These are phyloP conservation scores for Alternaria viburni DNA, from an alignment of 2,329 filamentous ascomycete species.

Conservation along the genomic window DNA sequence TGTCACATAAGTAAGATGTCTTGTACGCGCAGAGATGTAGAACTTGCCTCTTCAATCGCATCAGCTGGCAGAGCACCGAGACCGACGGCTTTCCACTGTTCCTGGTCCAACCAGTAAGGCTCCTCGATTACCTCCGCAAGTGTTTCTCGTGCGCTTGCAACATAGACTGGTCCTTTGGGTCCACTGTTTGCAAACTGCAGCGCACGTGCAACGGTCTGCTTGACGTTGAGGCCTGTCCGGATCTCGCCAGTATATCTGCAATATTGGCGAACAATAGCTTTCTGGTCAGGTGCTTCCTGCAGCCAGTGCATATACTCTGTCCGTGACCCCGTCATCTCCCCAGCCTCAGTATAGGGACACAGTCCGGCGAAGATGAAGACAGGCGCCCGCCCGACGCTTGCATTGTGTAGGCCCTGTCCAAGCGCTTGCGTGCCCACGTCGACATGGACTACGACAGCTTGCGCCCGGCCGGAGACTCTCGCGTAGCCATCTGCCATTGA, in stretches of 20 bases:
- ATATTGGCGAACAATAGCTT: conserved; percentile 43
- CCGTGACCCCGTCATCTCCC: conserved; percentile 49
- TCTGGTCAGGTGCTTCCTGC: conserved; percentile 39
- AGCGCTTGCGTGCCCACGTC: not conserved
- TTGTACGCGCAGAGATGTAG: not conserved
- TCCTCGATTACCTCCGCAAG: not conserved
- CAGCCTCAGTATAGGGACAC: conserved; percentile 53
- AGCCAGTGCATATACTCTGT: not conserved
- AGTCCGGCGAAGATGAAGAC: conserved; percentile 55
- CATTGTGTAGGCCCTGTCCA: not conserved
- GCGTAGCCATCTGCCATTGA: not conserved
- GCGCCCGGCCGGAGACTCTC: not conserved
- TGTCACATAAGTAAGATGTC: not conserved
- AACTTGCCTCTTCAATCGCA: not conserved
- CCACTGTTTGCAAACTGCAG: conserved; percentile 35
- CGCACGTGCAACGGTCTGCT: conserved; percentile 32
- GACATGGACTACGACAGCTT: not conserved
- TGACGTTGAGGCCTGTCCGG: conserved; percentile 33
- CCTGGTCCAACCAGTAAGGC: not conserved
- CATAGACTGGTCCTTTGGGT: conserved; percentile 30
- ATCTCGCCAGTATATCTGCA: conserved; percentile 36
- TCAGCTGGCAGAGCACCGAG: not conserved
- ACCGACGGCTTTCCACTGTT: not conserved
- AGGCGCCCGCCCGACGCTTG: conserved; percentile 18
- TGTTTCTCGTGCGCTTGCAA: conserved; percentile 4